phyloP scores from a whole-genome alignment of 805 yeast genomes.

The Saturnispora sekii region DNA sequence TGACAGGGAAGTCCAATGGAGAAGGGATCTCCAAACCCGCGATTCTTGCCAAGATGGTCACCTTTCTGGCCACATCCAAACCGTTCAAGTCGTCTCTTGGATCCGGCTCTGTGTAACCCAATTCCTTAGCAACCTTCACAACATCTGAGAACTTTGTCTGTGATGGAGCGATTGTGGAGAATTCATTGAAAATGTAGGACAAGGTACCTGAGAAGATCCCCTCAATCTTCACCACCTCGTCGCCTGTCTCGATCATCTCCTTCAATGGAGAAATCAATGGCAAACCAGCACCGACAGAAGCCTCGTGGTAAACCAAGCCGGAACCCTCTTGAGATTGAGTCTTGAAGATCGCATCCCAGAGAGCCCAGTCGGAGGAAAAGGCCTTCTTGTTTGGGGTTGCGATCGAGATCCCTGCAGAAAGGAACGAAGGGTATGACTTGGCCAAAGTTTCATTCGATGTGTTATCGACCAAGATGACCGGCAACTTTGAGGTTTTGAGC shows the following conservation, averaged over 20 bases:
- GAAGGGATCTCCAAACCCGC: slow-evolving; percentile 79
- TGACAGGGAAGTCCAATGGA: slow-evolving; percentile 89
- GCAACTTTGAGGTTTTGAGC: slow-evolving; percentile 56
- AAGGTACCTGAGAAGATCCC: slow-evolving; percentile 96
- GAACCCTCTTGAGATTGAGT: slow-evolving; percentile 43
- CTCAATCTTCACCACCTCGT: slow-evolving; percentile 80
- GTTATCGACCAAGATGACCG: slow-evolving; percentile 86
- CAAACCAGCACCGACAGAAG: slow-evolving; percentile 97
- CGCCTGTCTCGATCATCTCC: slow-evolving; percentile 89
- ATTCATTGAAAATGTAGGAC: slow-evolving; percentile 91
- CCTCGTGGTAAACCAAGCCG: slow-evolving; percentile 91
- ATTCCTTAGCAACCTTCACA: slow-evolving; percentile 75
- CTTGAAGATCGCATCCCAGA: slow-evolving; percentile 70
- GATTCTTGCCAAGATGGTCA: slow-evolving; percentile 89
- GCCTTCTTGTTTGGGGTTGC: slow-evolving; percentile 99
- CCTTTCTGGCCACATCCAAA: slow-evolving; percentile 96
- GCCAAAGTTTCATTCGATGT: slow-evolving; percentile 82
- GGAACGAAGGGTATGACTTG: slow-evolving; percentile 61
- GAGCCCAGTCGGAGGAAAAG: slow-evolving; percentile 62
- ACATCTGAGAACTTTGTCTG: slow-evolving; percentile 78
- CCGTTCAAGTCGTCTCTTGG: slow-evolving; percentile 99
- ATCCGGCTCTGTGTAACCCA: slow-evolving; percentile 98
- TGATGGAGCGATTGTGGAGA: slow-evolving; percentile 56
- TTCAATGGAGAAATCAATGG: slow-evolving; percentile 85
- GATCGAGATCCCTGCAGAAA: slow-evolving; percentile 72